Conservation (phyloP, 2,329 filamentous ascomycete genomes). For the Leptographium radiaticola region DNA sequence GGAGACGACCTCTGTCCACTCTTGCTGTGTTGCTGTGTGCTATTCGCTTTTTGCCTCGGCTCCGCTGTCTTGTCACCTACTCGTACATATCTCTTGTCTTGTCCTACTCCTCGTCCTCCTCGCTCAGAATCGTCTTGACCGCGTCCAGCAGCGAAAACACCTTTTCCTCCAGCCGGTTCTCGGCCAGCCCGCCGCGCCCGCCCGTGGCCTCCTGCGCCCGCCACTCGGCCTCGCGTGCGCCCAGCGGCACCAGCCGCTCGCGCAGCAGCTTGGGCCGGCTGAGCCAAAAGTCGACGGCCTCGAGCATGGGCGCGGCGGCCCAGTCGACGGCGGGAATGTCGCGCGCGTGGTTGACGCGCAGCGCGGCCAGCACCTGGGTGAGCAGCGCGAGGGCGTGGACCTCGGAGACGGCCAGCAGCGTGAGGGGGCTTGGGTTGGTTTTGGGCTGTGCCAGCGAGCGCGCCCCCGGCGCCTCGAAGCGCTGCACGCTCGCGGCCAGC, state of each 20-base stretch:
- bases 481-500: slow-evolving; percentile 55
- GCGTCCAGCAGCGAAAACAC: slow-evolving; percentile 56
- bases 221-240: slow-evolving; percentile 58
- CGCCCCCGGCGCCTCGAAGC: slow-evolving; percentile 52
- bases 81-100: neutral
- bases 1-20: too few species aligned
- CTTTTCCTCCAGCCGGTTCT: slow-evolving; percentile 63
- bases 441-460: slow-evolving; percentile 20
- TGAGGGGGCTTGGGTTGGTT: slow-evolving; percentile 30
- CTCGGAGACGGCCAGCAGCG: slow-evolving; percentile 61
- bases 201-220: slow-evolving; percentile 24
- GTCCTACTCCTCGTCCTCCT: slow-evolving; percentile 20
- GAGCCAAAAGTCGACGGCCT: slow-evolving; percentile 76
- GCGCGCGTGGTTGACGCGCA: slow-evolving; percentile 52
- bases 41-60: neutral
- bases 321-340: slow-evolving; percentile 64
- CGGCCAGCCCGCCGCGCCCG: slow-evolving; percentile 26
- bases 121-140: slow-evolving; percentile 40
- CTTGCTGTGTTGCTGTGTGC: too few species aligned
- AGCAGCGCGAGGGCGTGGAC: slow-evolving; percentile 68
- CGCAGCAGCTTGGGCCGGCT: slow-evolving; percentile 54
- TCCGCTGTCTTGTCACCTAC: neutral
- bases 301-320: slow-evolving; percentile 58
- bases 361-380: slow-evolving; percentile 54
- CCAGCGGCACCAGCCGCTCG: slow-evolving; percentile 60